phyloP scores from a whole-genome alignment of 1,284 basidiomycete genomes.

The Moesziomyces antarcticus region DNA sequence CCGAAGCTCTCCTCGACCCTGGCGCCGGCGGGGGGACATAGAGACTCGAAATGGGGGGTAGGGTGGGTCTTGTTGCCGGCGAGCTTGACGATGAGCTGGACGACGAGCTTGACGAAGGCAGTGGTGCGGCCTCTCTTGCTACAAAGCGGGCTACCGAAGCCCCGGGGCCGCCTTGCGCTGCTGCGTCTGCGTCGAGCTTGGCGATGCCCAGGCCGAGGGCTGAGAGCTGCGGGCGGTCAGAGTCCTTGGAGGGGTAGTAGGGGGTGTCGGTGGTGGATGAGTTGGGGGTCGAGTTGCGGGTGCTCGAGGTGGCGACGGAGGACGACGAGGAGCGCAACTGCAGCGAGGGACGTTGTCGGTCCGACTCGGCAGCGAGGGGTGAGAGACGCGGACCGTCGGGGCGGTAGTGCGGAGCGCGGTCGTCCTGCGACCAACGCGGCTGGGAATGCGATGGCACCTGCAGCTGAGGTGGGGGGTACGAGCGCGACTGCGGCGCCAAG shows the following conservation, averaged over 20 bases:
- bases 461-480: constrained; percentile 6
- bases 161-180: not conserved
- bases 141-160: no score
- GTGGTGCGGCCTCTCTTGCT: no score
- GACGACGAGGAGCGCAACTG: constrained; percentile 34
- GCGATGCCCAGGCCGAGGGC: not conserved
- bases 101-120: no score
- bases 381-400: constrained; percentile 9
- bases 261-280: constrained; percentile 21
- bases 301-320: constrained; percentile 17
- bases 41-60: constrained; percentile 21
- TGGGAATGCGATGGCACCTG: constrained; percentile 9
- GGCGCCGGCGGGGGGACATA: not conserved
- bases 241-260: constrained; percentile 2
- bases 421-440: constrained; percentile 2
- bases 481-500: constrained; percentile 1
- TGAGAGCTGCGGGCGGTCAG: not conserved
- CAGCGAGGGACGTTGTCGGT: constrained; percentile 16
- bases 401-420: not conserved
- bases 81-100: not conserved
- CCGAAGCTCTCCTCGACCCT: not conserved
- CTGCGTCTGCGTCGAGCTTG: not conserved
- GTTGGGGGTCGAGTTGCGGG: constrained; percentile 10
- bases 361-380: not conserved
- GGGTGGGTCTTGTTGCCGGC: constrained; percentile 3